Conservation (phyloP, 1,284 basidiomycete species). For the Coriolopsis trogii region DNA sequence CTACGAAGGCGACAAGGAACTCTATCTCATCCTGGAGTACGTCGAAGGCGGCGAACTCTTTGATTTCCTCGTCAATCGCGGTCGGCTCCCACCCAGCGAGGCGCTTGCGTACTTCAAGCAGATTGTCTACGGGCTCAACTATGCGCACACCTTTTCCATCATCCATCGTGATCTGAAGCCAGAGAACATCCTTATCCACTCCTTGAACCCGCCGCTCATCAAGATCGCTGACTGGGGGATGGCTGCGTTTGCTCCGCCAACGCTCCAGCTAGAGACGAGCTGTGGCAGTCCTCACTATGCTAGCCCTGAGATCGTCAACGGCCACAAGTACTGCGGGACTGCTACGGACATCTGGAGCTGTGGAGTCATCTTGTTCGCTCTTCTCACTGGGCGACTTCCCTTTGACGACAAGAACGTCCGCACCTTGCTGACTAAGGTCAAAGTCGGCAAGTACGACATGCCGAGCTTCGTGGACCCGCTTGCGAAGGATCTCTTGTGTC, state of each 20-base stretch:
- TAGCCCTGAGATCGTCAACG: constrained; percentile 96
- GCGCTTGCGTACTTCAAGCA: constrained; percentile 97
- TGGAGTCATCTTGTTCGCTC: constrained; percentile 87
- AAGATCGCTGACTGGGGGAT: constrained; percentile 99
- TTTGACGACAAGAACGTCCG: constrained; percentile 90
- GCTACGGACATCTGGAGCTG: constrained; percentile 96
- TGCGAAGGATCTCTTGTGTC: constrained; percentile 75
- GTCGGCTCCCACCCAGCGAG: constrained; percentile 81
- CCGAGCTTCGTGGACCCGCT: constrained; percentile 73
- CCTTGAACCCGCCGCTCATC: constrained; percentile 81
- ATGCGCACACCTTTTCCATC: constrained; percentile 98
- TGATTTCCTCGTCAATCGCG: constrained; percentile 93
- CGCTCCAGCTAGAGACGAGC: constrained; percentile 89
- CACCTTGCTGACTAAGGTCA: constrained; percentile 88
- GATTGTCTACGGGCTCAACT: constrained; percentile 95
- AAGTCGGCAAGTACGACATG: constrained; percentile 84
- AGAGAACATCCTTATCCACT: constrained; percentile 93
- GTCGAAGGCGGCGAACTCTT: constrained; percentile 98
- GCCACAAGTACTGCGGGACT: constrained; percentile 91
- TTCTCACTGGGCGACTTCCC: constrained; percentile 86
- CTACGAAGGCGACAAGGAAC: constrained; percentile 91
- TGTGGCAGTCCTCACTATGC: constrained; percentile 99
- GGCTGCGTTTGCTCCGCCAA: constrained; percentile 88
- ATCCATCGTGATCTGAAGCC: constrained; percentile 99
- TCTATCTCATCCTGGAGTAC: constrained; percentile 96